phyloP scores from a whole-genome alignment of 441 rosid species.

The Gossypium davidsonii region DNA sequence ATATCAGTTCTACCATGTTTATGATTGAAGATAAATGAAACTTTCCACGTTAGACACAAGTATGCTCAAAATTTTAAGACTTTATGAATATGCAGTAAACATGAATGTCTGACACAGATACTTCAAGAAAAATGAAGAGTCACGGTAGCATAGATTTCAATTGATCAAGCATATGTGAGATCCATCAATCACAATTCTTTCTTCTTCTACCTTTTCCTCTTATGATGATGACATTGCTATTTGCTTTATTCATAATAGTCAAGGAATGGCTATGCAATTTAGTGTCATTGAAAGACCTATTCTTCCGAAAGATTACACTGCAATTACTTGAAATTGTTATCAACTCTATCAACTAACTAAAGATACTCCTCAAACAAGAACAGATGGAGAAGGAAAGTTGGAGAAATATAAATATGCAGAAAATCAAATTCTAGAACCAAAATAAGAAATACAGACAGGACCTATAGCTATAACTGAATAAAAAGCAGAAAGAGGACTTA shows the following conservation, averaged over 20 bases:
- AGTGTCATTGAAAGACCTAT: neutral
- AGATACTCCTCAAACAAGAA: constrained; percentile 1
- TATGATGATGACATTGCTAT: neutral
- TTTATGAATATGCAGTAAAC: too few relatives aligned
- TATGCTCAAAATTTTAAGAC: too few relatives aligned
- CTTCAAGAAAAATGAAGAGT: too few relatives aligned
- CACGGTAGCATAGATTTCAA: neutral
- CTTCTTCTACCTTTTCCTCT: neutral
- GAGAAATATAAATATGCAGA: neutral
- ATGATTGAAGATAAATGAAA: too few relatives aligned
- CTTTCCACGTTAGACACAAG: too few relatives aligned
- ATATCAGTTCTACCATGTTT: too few relatives aligned
- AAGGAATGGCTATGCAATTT: neutral
- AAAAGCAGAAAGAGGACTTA: constrained; percentile 9
- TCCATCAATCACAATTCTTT: neutral
- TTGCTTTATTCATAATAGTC: neutral
- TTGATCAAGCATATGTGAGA: neutral
- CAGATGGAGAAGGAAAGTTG: neutral
- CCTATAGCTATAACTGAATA: constrained; percentile 2
- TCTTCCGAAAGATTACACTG: neutral
- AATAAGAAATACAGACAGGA: constrained; percentile 8
- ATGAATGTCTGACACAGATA: too few relatives aligned
- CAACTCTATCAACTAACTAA: neutral
- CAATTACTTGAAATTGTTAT: neutral
- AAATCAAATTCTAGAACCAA: neutral